A percentile compares a stretch with the other conserved stretches of the same genome.
Evolutionary conservation across 2,329 filamentous ascomycete genomes (phyloP).

Genomic region (Teratosphaeria epicoccoides): DNA sequence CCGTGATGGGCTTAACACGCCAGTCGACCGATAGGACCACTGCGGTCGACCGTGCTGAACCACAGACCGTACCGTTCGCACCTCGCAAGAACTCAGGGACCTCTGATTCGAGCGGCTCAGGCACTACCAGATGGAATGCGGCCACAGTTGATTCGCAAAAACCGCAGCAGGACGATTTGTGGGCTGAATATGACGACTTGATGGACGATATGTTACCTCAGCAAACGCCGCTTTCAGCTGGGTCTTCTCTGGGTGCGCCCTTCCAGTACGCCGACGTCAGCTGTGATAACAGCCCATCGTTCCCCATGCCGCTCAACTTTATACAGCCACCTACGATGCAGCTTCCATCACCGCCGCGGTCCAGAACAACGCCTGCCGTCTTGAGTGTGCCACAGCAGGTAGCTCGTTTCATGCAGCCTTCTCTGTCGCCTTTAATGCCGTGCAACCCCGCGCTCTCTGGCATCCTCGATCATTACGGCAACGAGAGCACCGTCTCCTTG

Average conservation of each 20-base stretch:
- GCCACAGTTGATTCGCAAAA: background rate
- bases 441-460: conserved; percentile 44
- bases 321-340: conserved; percentile 4
- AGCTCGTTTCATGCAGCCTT: conserved; percentile 20
- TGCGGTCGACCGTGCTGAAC: conserved; percentile 10
- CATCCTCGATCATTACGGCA: conserved; percentile 42
- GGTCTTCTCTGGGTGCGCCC: conserved; percentile 43
- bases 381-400: conserved; percentile 22
- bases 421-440: conserved; percentile 26
- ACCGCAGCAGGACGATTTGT: conserved; percentile 66
- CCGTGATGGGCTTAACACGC: conserved; percentile 12
- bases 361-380: conserved; percentile 6
- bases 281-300: conserved; percentile 19
- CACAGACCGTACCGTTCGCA: conserved; percentile 66
- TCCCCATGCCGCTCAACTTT: conserved; percentile 5
- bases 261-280: conserved; percentile 47
- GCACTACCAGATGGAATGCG: conserved; percentile 40
- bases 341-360: conserved; percentile 8
- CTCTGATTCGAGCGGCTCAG: conserved; percentile 51
- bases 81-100: conserved; percentile 58
- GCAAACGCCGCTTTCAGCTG: conserved; percentile 39
- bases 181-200: conserved; percentile 88
- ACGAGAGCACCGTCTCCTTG: conserved; percentile 27
- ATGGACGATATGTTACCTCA: conserved; percentile 57
- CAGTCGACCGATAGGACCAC: conserved; percentile 18